Evolutionary conservation across 139 green algal species (phyloP).

Genomic region (Spirogloea muscicola): DNA sequence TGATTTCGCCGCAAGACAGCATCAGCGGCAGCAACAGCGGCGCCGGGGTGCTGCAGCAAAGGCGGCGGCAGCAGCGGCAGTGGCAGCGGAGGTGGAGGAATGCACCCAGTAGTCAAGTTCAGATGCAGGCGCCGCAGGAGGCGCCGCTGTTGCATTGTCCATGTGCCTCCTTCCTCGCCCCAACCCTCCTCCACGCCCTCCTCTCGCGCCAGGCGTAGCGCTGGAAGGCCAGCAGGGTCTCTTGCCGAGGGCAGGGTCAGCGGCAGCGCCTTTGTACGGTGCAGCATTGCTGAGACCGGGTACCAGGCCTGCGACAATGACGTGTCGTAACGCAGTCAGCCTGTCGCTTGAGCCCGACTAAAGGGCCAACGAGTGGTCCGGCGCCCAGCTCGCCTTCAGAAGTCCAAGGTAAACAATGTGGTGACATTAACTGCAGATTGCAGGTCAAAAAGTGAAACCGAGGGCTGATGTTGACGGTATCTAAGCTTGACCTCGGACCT

Average conservation of each 20-base stretch:
- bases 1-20: too few species aligned
- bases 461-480: not conserved
- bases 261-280: not conserved
- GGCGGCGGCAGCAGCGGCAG: not conserved
- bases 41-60: not conserved
- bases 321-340: too few species aligned
- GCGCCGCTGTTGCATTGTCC: too few species aligned
- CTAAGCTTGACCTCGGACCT: not conserved
- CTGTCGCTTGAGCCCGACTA: too few species aligned
- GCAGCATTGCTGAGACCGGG: not conserved
- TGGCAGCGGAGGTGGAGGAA: too few species aligned
- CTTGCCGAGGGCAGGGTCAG: not conserved
- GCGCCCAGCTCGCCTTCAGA: too few species aligned
- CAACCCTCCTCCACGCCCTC: not conserved
- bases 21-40: too few species aligned
- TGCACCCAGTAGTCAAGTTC: not conserved
- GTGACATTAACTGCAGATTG: too few species aligned
- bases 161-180: too few species aligned
- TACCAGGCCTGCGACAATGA: not conserved
- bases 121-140: not conserved
- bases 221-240: not conserved
- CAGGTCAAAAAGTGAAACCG: not conserved
- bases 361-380: too few species aligned
- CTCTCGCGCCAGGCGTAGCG: not conserved
- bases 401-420: too few species aligned